phyloP scores from a whole-genome alignment of 768 basidiomycete species.

The Mycena olivaceomarginata region DNA sequence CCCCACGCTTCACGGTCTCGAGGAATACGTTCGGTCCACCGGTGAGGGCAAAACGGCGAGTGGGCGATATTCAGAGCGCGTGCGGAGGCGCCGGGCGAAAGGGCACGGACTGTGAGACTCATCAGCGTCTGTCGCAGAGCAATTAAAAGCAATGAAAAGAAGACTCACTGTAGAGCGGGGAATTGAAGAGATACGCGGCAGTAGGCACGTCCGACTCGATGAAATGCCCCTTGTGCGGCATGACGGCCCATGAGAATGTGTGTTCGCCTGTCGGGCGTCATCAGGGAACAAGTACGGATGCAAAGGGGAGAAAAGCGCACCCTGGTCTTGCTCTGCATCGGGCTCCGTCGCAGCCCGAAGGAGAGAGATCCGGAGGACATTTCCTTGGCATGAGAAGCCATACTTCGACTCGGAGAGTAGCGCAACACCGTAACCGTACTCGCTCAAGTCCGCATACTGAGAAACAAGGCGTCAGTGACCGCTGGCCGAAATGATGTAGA shows the following conservation, averaged over 20 bases:
- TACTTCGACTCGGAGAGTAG: slow-evolving; percentile 98
- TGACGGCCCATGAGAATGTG: slow-evolving; percentile 90
- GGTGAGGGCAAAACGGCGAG: slow-evolving; percentile 78
- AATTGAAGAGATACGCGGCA: slow-evolving; percentile 90
- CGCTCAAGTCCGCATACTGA: slow-evolving; percentile 91
- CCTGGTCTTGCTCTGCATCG: slow-evolving; percentile 95
- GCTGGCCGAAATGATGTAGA: background rate
- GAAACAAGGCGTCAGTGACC: slow-evolving; percentile 21
- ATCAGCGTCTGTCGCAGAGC: background rate
- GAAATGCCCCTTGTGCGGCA: slow-evolving; percentile 94
- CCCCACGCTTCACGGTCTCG: slow-evolving; percentile 97
- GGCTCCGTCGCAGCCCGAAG: slow-evolving; percentile 93
- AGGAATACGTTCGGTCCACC: slow-evolving; percentile 90
- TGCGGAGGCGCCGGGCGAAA: slow-evolving; percentile 51
- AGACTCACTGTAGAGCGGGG: slow-evolving; percentile 80
- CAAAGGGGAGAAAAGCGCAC: slow-evolving; percentile 53
- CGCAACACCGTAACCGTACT: slow-evolving; percentile 97
- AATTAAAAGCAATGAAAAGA: background rate
- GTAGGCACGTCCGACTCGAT: slow-evolving; percentile 92
- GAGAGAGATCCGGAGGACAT: slow-evolving; percentile 90
- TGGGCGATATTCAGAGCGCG: slow-evolving; percentile 55
- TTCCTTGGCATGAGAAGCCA: slow-evolving; percentile 91
- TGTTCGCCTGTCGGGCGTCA: slow-evolving; percentile 76
- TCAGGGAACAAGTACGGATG: background rate
- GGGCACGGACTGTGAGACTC: slow-evolving; percentile 61